phyloP scores from a whole-genome alignment of 768 basidiomycete species.

The Phanerodontia chrysosporium region DNA sequence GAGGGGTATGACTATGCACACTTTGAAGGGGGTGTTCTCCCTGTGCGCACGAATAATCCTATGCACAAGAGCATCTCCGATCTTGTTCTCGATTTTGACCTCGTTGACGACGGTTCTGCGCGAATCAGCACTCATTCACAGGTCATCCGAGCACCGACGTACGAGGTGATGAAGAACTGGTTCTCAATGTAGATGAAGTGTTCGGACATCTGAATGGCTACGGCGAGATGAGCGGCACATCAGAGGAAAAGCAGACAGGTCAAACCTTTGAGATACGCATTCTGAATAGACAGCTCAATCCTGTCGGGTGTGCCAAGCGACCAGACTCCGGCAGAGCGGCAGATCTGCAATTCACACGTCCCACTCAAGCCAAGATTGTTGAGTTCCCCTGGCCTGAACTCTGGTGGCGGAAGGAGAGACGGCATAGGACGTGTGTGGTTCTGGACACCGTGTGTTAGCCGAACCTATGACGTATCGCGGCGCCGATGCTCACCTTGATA shows the following conservation, averaged over 20 bases:
- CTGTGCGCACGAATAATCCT: conserved; percentile 86
- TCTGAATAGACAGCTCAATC: conserved; percentile 90
- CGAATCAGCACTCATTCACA: background rate
- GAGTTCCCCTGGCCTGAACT: conserved; percentile 82
- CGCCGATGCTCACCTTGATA: conserved; percentile 67
- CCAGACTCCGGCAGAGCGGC: conserved; percentile 94
- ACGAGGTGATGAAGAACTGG: conserved; percentile 91
- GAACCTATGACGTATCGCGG: background rate
- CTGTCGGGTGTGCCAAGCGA: conserved; percentile 85
- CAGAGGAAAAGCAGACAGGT: background rate
- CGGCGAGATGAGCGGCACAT: background rate
- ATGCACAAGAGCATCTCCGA: conserved; percentile 90
- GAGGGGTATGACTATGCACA: conserved; percentile 87
- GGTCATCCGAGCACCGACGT: conserved; percentile 10
- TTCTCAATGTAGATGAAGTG: conserved; percentile 99
- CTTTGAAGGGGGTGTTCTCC: conserved; percentile 82
- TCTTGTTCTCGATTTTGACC: conserved; percentile 84
- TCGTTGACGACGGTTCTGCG: conserved; percentile 79
- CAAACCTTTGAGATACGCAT: conserved; percentile 85
- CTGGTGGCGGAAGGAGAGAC: conserved; percentile 88
- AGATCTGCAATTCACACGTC: conserved; percentile 96
- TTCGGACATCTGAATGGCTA: conserved; percentile 89
- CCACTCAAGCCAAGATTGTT: conserved; percentile 80
- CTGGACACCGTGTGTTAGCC: conserved; percentile 32
- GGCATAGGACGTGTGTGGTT: conserved; percentile 93